A percentile compares a stretch with the other conserved stretches of the same genome.
Evolutionary conservation across 2,329 filamentous ascomycete species (phyloP).

Genomic region (Tolypocladium ovalisporum): DNA sequence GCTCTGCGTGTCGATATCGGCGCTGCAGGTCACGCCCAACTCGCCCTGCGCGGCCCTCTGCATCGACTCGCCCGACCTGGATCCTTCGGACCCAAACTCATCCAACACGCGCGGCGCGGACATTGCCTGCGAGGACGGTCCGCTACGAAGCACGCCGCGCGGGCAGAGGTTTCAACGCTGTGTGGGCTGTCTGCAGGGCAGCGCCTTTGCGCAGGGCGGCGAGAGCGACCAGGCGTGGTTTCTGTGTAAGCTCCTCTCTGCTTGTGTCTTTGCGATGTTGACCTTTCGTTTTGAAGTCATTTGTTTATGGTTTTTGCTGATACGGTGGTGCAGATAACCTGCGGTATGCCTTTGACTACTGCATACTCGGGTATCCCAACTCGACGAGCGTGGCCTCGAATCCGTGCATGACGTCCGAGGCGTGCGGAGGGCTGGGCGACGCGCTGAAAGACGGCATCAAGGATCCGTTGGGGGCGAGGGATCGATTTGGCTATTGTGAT

Average conservation of each 20-base stretch:
- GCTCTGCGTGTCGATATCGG: conserved; percentile 11
- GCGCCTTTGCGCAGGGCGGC: conserved; percentile 30
- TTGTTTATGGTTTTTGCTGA: not conserved
- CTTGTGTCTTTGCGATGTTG: not conserved
- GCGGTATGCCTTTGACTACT: conserved; percentile 39
- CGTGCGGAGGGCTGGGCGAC: conserved; percentile 33
- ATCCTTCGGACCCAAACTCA: conserved; percentile 30
- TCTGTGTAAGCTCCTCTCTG: conserved; percentile 32
- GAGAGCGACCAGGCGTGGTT: conserved; percentile 48
- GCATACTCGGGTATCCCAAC: conserved; percentile 41
- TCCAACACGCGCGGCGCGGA: conserved; percentile 32
- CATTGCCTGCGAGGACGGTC: conserved; percentile 35
- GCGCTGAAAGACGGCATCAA: conserved; percentile 30
- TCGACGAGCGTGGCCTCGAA: conserved; percentile 28
- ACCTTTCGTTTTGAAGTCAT: not conserved
- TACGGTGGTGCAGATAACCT: conserved; percentile 30
- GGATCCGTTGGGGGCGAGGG: conserved; percentile 15
- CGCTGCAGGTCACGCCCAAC: conserved; percentile 40
- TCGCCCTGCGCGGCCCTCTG: conserved; percentile 44
- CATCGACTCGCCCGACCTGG: conserved; percentile 20
- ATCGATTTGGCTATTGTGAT: conserved; percentile 36
- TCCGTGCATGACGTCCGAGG: conserved; percentile 39
- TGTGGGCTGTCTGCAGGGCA: conserved; percentile 41
- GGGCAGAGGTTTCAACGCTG: conserved; percentile 39
- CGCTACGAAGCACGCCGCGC: conserved; percentile 22